Conservation (phyloP, 2,329 filamentous ascomycete species). For the Aureobasidium sp. region DNA sequence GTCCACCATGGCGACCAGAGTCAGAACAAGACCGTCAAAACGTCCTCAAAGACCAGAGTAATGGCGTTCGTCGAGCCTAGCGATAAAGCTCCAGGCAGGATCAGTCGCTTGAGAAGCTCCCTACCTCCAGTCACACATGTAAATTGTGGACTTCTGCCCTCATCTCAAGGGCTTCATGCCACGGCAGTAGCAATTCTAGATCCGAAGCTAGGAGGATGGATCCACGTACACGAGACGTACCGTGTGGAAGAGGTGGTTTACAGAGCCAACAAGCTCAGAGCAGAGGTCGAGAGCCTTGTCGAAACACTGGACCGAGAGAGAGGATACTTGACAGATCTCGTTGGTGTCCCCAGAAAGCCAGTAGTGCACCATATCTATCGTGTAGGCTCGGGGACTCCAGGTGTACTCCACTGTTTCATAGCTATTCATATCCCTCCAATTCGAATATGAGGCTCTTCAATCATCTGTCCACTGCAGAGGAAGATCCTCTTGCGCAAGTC, state of each 20-base stretch:
- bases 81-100: slow-evolving; percentile 26
- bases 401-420: slow-evolving; percentile 55
- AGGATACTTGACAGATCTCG: neutral
- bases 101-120: slow-evolving; percentile 21
- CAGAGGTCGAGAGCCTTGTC: slow-evolving; percentile 24
- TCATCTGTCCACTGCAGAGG: neutral
- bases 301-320: slow-evolving; percentile 17
- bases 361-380: slow-evolving; percentile 41
- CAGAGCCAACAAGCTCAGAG: slow-evolving; percentile 36
- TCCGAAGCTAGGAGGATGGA: slow-evolving; percentile 43
- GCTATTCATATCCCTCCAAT: slow-evolving; percentile 36
- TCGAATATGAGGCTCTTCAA: neutral
- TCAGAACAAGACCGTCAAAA: neutral
- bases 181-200: slow-evolving; percentile 45
- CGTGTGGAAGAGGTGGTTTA: slow-evolving; percentile 39
- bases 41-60: slow-evolving; percentile 22
- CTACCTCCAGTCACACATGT: slow-evolving; percentile 46
- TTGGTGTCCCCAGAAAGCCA: neutral
- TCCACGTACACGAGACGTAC: slow-evolving; percentile 57
- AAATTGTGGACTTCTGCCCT: slow-evolving; percentile 53
- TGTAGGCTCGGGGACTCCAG: slow-evolving; percentile 57
- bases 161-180: slow-evolving; percentile 43
- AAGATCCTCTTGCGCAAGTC: neutral
- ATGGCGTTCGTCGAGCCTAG: slow-evolving; percentile 38
- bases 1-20: neutral